These are phyloP conservation scores for Pseudogymnoascus sp. DNA, from an alignment of 2,329 filamentous ascomycete species.

Conservation along the genomic window DNA sequence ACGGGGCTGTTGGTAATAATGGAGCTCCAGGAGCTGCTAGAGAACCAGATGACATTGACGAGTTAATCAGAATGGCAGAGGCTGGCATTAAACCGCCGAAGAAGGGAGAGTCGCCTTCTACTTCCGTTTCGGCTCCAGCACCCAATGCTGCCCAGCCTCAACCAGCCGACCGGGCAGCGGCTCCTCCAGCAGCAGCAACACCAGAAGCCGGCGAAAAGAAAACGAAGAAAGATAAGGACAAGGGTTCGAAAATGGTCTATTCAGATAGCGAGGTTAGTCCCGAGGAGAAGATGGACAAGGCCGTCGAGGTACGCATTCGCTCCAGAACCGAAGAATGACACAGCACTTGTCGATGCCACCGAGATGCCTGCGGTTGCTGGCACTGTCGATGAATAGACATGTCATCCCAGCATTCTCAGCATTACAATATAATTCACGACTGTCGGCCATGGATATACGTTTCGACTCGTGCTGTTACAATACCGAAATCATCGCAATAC, in stretches of 20 bases:
- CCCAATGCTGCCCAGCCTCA: constrained; percentile 26
- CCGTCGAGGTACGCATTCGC: constrained; percentile 69
- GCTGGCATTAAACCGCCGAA: constrained; percentile 48
- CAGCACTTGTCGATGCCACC: constrained; percentile 24
- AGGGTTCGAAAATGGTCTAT: constrained; percentile 72
- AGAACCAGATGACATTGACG: constrained; percentile 56
- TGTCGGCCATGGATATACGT: background rate
- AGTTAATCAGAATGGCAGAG: constrained; percentile 59
- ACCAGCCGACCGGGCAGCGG: constrained; percentile 39
- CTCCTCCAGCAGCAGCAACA: constrained; percentile 31
- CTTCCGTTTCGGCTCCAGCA: constrained; percentile 33
- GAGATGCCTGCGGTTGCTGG: constrained; percentile 21
- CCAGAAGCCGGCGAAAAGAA: constrained; percentile 49
- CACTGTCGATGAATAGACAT: constrained; percentile 17
- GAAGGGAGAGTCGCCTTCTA: constrained; percentile 37
- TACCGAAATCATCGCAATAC: background rate
- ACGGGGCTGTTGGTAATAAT: constrained; percentile 42
- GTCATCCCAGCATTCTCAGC: background rate
- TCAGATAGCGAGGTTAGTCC: constrained; percentile 72
- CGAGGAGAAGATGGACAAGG: constrained; percentile 81
- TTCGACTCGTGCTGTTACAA: background rate
- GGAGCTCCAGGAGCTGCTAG: constrained; percentile 39
- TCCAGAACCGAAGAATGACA: constrained; percentile 35
- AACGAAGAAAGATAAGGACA: constrained; percentile 60
- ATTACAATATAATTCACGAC: background rate